These are phyloP conservation scores for Plasmodium billcollinsi DNA, from an alignment of 169 alveolate genomes.

Conservation along the genomic window DNA sequence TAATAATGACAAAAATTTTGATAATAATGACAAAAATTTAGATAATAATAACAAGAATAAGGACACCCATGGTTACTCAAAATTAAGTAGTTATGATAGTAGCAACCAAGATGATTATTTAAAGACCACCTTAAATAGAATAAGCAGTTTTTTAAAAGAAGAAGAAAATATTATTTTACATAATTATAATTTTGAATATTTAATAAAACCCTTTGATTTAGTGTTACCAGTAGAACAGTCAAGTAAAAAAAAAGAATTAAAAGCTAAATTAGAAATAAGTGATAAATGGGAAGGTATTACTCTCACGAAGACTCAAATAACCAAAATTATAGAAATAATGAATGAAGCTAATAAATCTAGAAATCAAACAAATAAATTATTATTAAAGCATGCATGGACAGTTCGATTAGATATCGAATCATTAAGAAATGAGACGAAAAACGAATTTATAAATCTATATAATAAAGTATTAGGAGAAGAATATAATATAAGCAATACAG, in stretches of 20 bases:
- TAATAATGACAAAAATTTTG: slow-evolving; percentile 3
- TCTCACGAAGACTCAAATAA: slow-evolving; percentile 82
- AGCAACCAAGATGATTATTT: slow-evolving; percentile 44
- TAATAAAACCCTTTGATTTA: slow-evolving; percentile 78
- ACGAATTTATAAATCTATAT: slow-evolving; percentile 86
- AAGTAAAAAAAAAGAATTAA: slow-evolving; percentile 79
- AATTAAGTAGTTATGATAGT: slow-evolving; percentile 34
- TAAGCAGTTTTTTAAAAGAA: slow-evolving; percentile 31
- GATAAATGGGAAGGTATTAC: slow-evolving; percentile 84
- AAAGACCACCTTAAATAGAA: slow-evolving; percentile 26
- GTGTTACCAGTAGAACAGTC: slow-evolving; percentile 76
- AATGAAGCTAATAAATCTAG: slow-evolving; percentile 81
- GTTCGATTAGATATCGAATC: slow-evolving; percentile 87
- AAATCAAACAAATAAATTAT: slow-evolving; percentile 81
- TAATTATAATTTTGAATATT: slow-evolving; percentile 70
- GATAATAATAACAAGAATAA: slow-evolving; percentile 3
- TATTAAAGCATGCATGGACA: slow-evolving; percentile 83
- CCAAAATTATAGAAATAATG: slow-evolving; percentile 84
- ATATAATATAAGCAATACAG: slow-evolving; percentile 68
- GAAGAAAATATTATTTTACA: slow-evolving; percentile 73
- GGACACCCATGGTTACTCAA: slow-evolving; percentile 1
- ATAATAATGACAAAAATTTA: background rate
- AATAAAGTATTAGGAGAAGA: slow-evolving; percentile 79
- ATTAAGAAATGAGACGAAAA: slow-evolving; percentile 83
- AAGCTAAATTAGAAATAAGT: slow-evolving; percentile 80